Evolutionary conservation across 2,329 filamentous ascomycete species (phyloP).

Genomic region (Colletotrichum sp.): DNA sequence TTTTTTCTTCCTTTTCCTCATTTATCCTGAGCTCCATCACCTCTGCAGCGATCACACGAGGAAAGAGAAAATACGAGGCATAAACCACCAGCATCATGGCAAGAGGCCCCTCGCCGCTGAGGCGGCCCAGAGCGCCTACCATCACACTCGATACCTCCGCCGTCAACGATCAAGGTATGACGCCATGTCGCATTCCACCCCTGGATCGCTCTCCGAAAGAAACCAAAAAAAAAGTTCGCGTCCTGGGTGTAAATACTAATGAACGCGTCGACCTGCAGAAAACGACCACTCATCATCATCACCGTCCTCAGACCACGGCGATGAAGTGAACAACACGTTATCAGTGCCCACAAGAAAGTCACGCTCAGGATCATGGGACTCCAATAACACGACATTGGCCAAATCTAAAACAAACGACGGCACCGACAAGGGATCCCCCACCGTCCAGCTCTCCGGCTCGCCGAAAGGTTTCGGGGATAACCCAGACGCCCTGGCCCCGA

Average conservation of each 20-base stretch:
- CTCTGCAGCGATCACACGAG: not conserved
- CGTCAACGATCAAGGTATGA: constrained; percentile 23
- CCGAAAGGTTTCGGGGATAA: constrained; percentile 26
- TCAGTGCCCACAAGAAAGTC: constrained; percentile 23
- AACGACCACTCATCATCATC: constrained; percentile 1
- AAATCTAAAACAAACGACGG: constrained; percentile 15
- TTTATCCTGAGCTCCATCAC: not conserved
- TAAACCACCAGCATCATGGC: not conserved
- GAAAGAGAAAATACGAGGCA: not conserved
- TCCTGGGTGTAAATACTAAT: not conserved
- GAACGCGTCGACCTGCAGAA: not conserved
- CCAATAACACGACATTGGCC: constrained; percentile 18
- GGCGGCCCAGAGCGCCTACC: constrained; percentile 21
- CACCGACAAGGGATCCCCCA: constrained; percentile 14
- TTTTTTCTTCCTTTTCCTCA: not conserved
- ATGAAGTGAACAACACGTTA: constrained; percentile 21
- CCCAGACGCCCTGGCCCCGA: constrained; percentile 24
- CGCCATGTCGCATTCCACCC: not conserved
- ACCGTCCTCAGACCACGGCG: constrained; percentile 10
- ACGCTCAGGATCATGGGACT: constrained; percentile 21
- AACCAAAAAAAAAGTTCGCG: not conserved
- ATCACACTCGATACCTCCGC: constrained; percentile 23
- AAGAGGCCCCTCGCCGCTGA: constrained; percentile 4
- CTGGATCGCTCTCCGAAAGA: not conserved
- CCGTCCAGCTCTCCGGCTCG: not conserved